phyloP scores from a whole-genome alignment of 805 yeast species.

The Lachancea quebecensis region DNA sequence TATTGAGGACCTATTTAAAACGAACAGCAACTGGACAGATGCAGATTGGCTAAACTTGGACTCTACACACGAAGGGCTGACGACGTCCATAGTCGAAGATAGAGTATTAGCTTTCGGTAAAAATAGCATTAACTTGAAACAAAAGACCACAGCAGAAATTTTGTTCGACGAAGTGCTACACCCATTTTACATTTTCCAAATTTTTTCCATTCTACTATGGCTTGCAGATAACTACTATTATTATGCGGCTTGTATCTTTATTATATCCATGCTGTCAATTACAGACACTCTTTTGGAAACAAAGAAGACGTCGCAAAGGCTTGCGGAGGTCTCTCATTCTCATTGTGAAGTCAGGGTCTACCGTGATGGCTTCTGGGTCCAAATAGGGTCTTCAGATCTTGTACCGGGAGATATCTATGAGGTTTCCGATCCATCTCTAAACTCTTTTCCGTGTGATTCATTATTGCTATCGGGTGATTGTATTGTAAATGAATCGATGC shows the following conservation, averaged over 20 bases:
- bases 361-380: conserved; percentile 91
- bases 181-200: conserved; percentile 93
- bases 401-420: conserved; percentile 97
- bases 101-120: conserved; percentile 68
- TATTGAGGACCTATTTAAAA: conserved; percentile 72
- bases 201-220: conserved; percentile 89
- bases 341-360: conserved; percentile 81
- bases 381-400: conserved; percentile 62
- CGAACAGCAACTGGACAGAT: conserved; percentile 85
- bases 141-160: conserved; percentile 57
- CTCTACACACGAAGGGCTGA: conserved; percentile 55
- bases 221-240: conserved; percentile 85
- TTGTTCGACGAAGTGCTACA: conserved; percentile 84
- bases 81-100: conserved; percentile 60
- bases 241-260: conserved; percentile 85
- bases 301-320: conserved; percentile 58
- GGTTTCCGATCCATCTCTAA: conserved; percentile 75
- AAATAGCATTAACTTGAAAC: conserved; percentile 69
- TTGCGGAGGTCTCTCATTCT: conserved; percentile 66
- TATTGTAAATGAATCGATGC: conserved; percentile 95
- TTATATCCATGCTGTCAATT: conserved; percentile 78
- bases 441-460: conserved; percentile 81
- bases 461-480: conserved; percentile 84
- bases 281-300: conserved; percentile 83
- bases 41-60: conserved; percentile 60